Conservation (phyloP, 768 basidiomycete genomes). For the Calocybe cyanea region DNA sequence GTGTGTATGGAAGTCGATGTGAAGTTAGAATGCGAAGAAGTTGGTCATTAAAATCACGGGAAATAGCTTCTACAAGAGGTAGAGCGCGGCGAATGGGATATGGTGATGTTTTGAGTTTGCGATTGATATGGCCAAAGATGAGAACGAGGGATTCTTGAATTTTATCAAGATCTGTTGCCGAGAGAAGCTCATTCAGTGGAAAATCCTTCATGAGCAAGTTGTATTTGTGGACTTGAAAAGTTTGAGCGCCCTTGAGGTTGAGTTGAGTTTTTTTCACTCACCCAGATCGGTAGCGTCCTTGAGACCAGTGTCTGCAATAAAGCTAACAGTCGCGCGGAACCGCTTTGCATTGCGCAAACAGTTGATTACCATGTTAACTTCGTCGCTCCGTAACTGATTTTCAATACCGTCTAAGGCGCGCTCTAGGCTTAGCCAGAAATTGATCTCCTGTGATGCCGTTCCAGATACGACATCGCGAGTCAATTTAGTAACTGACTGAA, state of each 20-base stretch:
- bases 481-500: constrained; percentile 96
- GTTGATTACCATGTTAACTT: constrained; percentile 91
- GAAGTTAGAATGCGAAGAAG: constrained; percentile 87
- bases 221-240: constrained; percentile 82
- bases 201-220: constrained; percentile 99
- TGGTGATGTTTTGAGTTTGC: constrained; percentile 92
- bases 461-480: constrained; percentile 89
- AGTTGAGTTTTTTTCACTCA: constrained; percentile 30
- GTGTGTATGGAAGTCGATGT: constrained; percentile 88
- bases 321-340: constrained; percentile 95
- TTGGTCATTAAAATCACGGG: constrained; percentile 95
- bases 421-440: constrained; percentile 97
- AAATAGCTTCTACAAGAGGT: constrained; percentile 97
- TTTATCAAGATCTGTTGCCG: constrained; percentile 94
- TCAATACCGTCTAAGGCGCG: constrained; percentile 92
- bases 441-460: constrained; percentile 97
- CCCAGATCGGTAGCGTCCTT: constrained; percentile 91
- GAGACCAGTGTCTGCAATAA: constrained; percentile 95
- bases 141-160: constrained; percentile 83
- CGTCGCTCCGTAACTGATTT: constrained; percentile 84
- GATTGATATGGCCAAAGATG: constrained; percentile 92
- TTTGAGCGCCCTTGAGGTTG: background rate
- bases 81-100: constrained; percentile 96
- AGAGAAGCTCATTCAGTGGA: constrained; percentile 92
- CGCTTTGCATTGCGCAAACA: constrained; percentile 93